Conservation (phyloP, 352 stramenopile species). For the Globisporangium apiculatum region DNA sequence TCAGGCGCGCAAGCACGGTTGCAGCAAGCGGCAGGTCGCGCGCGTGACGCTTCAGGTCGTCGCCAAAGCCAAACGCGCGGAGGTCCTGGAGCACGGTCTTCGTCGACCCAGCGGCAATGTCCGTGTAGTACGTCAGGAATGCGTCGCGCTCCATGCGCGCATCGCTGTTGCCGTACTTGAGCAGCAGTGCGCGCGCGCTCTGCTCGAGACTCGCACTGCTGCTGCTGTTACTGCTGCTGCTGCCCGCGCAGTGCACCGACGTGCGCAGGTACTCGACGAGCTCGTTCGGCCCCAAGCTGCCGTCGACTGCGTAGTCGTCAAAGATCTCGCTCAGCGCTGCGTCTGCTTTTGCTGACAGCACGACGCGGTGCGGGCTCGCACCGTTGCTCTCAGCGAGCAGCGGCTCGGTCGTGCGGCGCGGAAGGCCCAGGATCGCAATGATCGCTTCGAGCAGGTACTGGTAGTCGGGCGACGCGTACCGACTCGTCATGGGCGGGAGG, state of each 20-base stretch:
- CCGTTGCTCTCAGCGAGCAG: slow-evolving; percentile 57
- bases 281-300: slow-evolving; percentile 44
- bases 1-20: slow-evolving; percentile 43
- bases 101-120: slow-evolving; percentile 57
- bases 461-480: slow-evolving; percentile 78
- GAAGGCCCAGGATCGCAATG: slow-evolving; percentile 75
- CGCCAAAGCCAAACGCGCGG: slow-evolving; percentile 72
- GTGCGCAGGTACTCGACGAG: slow-evolving; percentile 63
- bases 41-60: slow-evolving; percentile 61
- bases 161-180: slow-evolving; percentile 61
- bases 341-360: slow-evolving; percentile 66
- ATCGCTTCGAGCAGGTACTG: slow-evolving; percentile 87
- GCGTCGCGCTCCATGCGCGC: slow-evolving; percentile 54
- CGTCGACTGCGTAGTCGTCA: slow-evolving; percentile 46
- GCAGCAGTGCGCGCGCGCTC: slow-evolving; percentile 54
- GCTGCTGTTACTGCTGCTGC: slow-evolving; percentile 12
- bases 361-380: slow-evolving; percentile 64
- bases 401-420: slow-evolving; percentile 49
- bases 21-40: slow-evolving; percentile 22
- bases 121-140: slow-evolving; percentile 80
- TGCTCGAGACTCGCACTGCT: slow-evolving; percentile 30
- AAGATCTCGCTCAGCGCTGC: slow-evolving; percentile 72
- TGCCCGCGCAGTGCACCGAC: slow-evolving; percentile 50
- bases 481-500: slow-evolving; percentile 24
- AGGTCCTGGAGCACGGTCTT: slow-evolving; percentile 81